Evolutionary conservation across 345 rosid species (phyloP).

Genomic region (Eucalyptus victrix): DNA sequence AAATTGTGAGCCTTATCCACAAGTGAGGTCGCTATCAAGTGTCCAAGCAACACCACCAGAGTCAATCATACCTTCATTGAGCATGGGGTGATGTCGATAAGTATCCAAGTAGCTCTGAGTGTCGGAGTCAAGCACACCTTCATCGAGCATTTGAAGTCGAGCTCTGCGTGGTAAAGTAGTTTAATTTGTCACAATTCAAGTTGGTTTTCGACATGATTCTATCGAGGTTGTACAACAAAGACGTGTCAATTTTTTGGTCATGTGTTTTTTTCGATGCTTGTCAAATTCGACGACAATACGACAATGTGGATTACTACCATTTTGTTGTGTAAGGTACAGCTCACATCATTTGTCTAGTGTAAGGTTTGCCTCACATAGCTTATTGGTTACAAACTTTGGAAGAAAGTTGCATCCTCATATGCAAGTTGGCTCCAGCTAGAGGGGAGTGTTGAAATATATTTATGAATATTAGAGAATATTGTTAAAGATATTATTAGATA

Average conservation of each 20-base stretch:
- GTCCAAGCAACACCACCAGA: neutral
- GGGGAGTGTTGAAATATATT: neutral
- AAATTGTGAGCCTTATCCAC: neutral
- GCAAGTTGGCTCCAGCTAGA: neutral
- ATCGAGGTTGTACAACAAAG: neutral
- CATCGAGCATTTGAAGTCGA: neutral
- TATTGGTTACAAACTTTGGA: neutral
- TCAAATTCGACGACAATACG: neutral
- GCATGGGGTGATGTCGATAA: neutral
- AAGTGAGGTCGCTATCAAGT: neutral
- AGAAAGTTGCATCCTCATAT: neutral
- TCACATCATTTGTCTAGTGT: neutral
- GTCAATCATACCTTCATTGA: neutral
- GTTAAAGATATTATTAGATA: neutral
- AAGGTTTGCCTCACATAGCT: too few relatives aligned
- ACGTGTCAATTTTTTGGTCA: neutral
- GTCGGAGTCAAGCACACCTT: neutral
- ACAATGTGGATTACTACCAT: neutral
- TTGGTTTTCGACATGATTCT: too few relatives aligned
- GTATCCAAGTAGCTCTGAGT: neutral
- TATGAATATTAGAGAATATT: too few relatives aligned
- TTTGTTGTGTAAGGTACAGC: neutral
- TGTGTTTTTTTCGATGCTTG: neutral
- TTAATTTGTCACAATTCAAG: neutral
- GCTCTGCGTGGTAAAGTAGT: neutral